A percentile compares a stretch with the other conserved stretches of the same genome.
These are phyloP conservation scores for Marasmius sp. DNA, from an alignment of 1,284 basidiomycete species.

Conservation along the genomic window DNA sequence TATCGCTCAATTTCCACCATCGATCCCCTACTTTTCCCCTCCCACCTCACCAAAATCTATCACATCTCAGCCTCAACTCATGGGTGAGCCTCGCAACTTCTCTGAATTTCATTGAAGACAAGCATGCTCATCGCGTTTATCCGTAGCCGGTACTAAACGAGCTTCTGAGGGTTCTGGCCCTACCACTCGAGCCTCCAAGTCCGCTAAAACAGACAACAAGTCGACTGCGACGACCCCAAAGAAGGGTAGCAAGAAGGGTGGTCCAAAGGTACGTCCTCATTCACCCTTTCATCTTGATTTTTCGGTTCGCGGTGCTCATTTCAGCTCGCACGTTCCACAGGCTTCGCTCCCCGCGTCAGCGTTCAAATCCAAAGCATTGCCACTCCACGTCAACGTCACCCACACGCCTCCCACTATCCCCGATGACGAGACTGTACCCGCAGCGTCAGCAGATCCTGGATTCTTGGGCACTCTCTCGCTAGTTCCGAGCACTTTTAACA, in stretches of 20 bases:
- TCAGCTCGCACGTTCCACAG: slow-evolving; percentile 24
- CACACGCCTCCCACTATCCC: slow-evolving; percentile 55
- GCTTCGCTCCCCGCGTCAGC: slow-evolving; percentile 45
- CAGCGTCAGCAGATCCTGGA: slow-evolving; percentile 53
- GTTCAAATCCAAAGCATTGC: slow-evolving; percentile 66
- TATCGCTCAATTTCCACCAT: too few species aligned
- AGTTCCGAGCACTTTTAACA: slow-evolving; percentile 58
- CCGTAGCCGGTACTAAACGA: slow-evolving; percentile 45
- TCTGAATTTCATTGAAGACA: background rate
- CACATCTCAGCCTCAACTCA: background rate
- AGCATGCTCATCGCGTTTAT: background rate
- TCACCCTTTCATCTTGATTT: background rate
- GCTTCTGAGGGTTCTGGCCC: slow-evolving; percentile 38
- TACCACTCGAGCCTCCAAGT: slow-evolving; percentile 47
- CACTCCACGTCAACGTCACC: slow-evolving; percentile 67
- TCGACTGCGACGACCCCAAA: slow-evolving; percentile 28
- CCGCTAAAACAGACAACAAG: slow-evolving; percentile 41
- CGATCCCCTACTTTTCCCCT: too few species aligned
- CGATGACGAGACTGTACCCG: slow-evolving; percentile 31
- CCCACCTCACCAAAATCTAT: too few species aligned
- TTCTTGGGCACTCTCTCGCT: slow-evolving; percentile 60
- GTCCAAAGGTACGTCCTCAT: slow-evolving; percentile 25
- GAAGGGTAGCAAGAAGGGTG: slow-evolving; percentile 46
- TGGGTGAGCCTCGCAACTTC: slow-evolving; percentile 3
- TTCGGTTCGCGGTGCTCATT: background rate